A percentile compares a stretch with the other conserved stretches of the same genome.
Conservation (phyloP, 1,284 basidiomycete genomes). For the Cutaneotrichosporon cavernicola region DNA sequence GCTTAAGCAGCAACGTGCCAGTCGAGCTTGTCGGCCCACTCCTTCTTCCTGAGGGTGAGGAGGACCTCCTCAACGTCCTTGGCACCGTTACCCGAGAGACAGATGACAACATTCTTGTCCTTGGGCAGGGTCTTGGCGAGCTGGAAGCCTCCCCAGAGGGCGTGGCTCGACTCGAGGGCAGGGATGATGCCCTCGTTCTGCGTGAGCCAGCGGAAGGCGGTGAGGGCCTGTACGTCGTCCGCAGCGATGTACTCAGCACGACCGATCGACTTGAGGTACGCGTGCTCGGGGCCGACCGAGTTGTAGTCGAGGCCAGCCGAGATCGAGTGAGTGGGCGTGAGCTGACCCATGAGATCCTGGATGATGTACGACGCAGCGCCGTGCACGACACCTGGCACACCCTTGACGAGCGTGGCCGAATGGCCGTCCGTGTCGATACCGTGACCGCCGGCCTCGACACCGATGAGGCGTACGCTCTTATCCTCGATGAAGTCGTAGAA, state of each 20-base stretch:
- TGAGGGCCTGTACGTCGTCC: constrained; percentile 87
- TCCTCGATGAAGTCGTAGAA: constrained; percentile 94
- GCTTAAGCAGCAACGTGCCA: constrained; percentile 64
- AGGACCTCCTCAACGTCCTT: constrained; percentile 52
- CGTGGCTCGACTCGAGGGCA: constrained; percentile 92
- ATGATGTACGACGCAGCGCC: constrained; percentile 91
- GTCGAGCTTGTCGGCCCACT: constrained; percentile 85
- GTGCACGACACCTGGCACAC: constrained; percentile 91
- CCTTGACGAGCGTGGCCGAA: constrained; percentile 87
- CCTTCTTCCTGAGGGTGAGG: constrained; percentile 53
- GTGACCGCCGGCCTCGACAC: constrained; percentile 95
- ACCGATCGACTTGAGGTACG: constrained; percentile 91
- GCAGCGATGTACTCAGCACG: constrained; percentile 91
- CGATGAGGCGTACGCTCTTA: constrained; percentile 75
- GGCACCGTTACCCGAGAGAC: constrained; percentile 48
- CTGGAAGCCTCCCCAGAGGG: constrained; percentile 85
- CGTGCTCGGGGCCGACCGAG: constrained; percentile 91
- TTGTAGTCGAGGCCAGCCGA: constrained; percentile 66
- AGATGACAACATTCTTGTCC: constrained; percentile 82
- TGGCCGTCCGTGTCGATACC: constrained; percentile 83
- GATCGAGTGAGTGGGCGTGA: constrained; percentile 95
- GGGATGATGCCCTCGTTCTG: constrained; percentile 98
- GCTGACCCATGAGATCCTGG: constrained; percentile 84
- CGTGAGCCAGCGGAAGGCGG: constrained; percentile 87
- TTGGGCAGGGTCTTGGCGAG: constrained; percentile 80